Base-by-base conservation (phyloP, 495 filamentous ascomycete species). In the Recurvomyces mirabilis region DNA sequence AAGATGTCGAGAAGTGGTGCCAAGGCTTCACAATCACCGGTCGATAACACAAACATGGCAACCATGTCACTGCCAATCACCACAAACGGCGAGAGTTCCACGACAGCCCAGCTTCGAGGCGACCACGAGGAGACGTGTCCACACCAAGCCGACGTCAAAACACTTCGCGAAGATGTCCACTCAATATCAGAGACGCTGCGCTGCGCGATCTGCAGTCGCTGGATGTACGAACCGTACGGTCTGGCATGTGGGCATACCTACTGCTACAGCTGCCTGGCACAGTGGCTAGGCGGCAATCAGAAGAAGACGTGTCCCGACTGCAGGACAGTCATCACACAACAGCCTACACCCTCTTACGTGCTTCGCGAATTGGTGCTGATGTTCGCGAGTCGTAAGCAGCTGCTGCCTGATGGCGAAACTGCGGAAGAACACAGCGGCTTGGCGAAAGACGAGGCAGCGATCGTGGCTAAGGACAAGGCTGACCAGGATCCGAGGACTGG, bases 231-330 rank as follows among this genome's bases (percentile, higher is more conserved):
- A 52, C 81, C 81, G 6, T 85, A 78, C 59, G 79, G 71, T 15
- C 71, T 82, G 30, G 70, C 73, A 30, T 85, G 81, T 52, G 81
- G 81, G 1, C 81, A 85, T 61, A 82, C 81, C 4, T 85, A 82
- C 53, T 85, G 81, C 58, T 85, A 85, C 53, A 75, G 70, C 32
- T 85, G 81, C 57, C 62, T 84, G 19, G 63, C 71, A 24, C 72
- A 71, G 49, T 85, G 81, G 81, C 77, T 85, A 51, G 64, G 63
- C 7, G 69, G 65, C 46, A 72, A 73, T 43, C 65, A 62, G 29
- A 76, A 74, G 51, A 80, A 81, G 58, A 81, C 77, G 47, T 85
- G 81, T 56, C 81, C 81, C 4, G 81, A 84, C 54, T 85, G 81
- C 56, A 72, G 81, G 47, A 65, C 73, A 0, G 62, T 67, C 6